Conservation (phyloP, 345 rosid species). For the Hibiscus syriacus region DNA sequence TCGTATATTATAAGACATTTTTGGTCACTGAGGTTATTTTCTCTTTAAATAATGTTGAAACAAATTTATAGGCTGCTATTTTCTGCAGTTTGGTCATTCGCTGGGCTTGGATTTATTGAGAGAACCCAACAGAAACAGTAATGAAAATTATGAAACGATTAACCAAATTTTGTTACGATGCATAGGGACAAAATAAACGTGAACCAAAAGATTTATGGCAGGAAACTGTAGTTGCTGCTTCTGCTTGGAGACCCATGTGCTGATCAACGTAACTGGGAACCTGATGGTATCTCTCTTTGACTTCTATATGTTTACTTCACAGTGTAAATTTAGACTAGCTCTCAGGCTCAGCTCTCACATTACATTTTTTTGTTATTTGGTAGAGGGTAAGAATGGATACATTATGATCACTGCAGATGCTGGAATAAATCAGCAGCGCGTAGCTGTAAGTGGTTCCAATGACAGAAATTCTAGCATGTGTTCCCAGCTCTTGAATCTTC, state of each 20-base stretch:
- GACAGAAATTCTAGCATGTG: neutral
- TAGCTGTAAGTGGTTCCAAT: conserved; percentile 63
- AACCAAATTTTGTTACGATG: neutral
- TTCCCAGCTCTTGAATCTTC: neutral
- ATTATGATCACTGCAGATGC: conserved; percentile 92
- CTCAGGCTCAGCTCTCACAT: conserved; percentile 20
- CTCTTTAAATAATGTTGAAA: too few species aligned
- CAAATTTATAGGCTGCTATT: too few species aligned
- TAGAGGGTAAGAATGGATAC: conserved; percentile 85
- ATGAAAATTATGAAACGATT: neutral
- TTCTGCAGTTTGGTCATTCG: too few species aligned
- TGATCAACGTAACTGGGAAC: conserved; percentile 63
- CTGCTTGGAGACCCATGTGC: conserved; percentile 93
- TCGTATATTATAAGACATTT: too few species aligned
- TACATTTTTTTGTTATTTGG: conserved; percentile 9
- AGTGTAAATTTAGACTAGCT: neutral
- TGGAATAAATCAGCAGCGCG: conserved; percentile 95
- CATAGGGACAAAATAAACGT: conserved; percentile 58
- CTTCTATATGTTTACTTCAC: neutral
- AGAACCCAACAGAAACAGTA: neutral
- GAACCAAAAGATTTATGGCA: conserved; percentile 94
- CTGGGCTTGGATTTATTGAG: too few species aligned
- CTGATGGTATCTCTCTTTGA: conserved; percentile 45
- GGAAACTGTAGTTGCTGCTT: conserved; percentile 64
- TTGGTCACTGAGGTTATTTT: too few species aligned